Percentiles rank a stretch among this genome's conserved stretches.
Evolutionary conservation across 2,329 filamentous ascomycete genomes (phyloP).

Genomic region (Fusarium foetens): DNA sequence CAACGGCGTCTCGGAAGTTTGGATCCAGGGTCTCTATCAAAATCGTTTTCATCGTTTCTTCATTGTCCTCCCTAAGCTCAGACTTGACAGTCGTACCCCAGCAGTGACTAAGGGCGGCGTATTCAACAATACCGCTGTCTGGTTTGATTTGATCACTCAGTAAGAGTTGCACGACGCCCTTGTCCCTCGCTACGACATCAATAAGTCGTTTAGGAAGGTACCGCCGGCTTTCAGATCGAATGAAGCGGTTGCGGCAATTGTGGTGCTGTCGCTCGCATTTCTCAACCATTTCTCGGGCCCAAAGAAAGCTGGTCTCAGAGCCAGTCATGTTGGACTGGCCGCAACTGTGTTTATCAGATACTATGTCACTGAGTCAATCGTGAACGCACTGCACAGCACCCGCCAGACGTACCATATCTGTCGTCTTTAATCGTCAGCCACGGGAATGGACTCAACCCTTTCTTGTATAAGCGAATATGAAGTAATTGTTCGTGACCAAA

Average conservation of each 20-base stretch:
- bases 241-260: not conserved
- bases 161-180: fast-evolving
- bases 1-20: not conserved
- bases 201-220: not conserved
- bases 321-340: fast-evolving
- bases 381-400: fast-evolving
- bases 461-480: not conserved
- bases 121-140: fast-evolving
- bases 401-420: not conserved
- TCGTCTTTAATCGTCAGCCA: fast-evolving
- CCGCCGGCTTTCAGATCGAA: fast-evolving
- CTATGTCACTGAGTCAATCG: fast-evolving
- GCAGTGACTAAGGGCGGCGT: not conserved
- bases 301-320: fast-evolving
- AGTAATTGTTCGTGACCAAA: fast-evolving
- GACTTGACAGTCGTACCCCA: not conserved
- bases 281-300: not conserved
- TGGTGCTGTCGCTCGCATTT: not conserved
- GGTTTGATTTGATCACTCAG: fast-evolving
- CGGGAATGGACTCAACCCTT: fast-evolving
- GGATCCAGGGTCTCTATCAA: not conserved
- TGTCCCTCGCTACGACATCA: fast-evolving
- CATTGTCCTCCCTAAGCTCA: fast-evolving
- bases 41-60: not conserved
- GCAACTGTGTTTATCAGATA: fast-evolving